Conservation (phyloP, 2,329 filamentous ascomycete genomes). For the Didymella arachidicola region DNA sequence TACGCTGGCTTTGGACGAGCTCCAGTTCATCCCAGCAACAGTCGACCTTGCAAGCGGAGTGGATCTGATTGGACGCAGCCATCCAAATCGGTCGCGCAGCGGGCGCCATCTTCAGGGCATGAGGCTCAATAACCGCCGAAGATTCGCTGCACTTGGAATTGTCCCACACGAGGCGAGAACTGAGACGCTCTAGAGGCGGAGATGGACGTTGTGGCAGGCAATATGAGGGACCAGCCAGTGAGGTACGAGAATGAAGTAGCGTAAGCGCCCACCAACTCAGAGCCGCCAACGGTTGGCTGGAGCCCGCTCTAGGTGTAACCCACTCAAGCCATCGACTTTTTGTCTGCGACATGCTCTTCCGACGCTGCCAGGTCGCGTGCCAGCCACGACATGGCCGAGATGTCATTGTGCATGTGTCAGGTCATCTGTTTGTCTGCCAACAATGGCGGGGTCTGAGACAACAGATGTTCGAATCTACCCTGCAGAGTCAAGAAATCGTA, state of each 20-base stretch:
- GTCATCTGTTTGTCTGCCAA: neutral
- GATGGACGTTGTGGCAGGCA: slow-evolving; percentile 40
- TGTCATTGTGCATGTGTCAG: neutral
- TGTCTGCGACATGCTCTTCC: slow-evolving; percentile 15
- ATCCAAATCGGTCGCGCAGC: slow-evolving; percentile 35
- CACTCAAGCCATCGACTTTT: slow-evolving; percentile 12
- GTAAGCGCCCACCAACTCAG: slow-evolving; percentile 37
- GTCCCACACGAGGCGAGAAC: slow-evolving; percentile 44
- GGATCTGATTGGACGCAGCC: slow-evolving; percentile 46
- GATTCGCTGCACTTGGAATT: slow-evolving; percentile 47
- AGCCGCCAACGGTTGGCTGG: slow-evolving; percentile 34
- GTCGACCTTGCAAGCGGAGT: slow-evolving; percentile 28
- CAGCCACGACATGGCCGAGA: slow-evolving; percentile 4
- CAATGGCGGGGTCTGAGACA: slow-evolving; percentile 10
- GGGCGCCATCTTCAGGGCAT: slow-evolving; percentile 45
- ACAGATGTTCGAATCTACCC: neutral
- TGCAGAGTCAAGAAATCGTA: neutral
- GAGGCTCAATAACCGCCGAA: slow-evolving; percentile 47
- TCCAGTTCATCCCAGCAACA: slow-evolving; percentile 36
- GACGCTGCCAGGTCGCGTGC: slow-evolving; percentile 8
- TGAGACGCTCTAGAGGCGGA: slow-evolving; percentile 48
- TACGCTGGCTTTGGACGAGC: slow-evolving; percentile 37
- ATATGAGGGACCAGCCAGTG: slow-evolving; percentile 41
- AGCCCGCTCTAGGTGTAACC: slow-evolving; percentile 22
- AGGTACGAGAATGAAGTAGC: slow-evolving; percentile 27